phyloP scores from a whole-genome alignment of 768 basidiomycete species.

The Trametes villosa region DNA sequence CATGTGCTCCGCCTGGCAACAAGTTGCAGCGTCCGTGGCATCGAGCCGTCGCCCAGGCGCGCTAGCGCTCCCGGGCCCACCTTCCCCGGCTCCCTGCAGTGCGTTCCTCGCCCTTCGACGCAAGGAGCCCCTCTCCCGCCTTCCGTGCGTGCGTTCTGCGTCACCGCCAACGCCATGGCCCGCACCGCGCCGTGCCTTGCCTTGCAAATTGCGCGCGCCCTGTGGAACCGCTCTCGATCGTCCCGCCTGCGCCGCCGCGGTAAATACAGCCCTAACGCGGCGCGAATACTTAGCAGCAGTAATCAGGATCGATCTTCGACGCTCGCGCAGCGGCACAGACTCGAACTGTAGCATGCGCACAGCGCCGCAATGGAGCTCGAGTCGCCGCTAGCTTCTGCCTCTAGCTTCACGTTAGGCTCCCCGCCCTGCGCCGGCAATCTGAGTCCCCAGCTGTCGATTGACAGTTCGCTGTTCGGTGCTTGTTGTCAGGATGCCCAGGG shows the following conservation, averaged over 20 bases:
- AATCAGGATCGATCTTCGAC: not conserved
- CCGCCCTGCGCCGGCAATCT: not conserved
- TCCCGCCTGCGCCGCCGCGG: no score
- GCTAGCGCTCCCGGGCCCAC: no score
- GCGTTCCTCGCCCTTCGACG: not conserved
- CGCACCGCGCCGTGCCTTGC: not conserved
- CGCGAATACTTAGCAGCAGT: not conserved
- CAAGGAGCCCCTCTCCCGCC: not conserved
- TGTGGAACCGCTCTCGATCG: no score
- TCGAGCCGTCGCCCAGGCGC: no score
- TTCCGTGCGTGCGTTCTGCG: not conserved
- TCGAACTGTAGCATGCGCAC: no score
- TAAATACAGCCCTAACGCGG: not conserved
- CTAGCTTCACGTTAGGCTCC: no score
- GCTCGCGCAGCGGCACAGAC: not conserved
- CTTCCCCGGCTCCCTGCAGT: no score
- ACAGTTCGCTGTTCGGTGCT: not conserved
- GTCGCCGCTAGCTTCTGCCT: not conserved
- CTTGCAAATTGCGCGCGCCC: no score
- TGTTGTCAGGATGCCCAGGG: no score
- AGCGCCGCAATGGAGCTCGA: not conserved
- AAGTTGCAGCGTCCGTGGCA: not conserved
- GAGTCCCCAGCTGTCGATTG: not conserved
- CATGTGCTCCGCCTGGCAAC: slow-evolving; percentile 6
- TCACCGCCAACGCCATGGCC: not conserved